Evolutionary conservation across 169 alveolate species (phyloP), one percentile per base, ranked within the genome.

Genomic region (Fabrea salina): DNA sequence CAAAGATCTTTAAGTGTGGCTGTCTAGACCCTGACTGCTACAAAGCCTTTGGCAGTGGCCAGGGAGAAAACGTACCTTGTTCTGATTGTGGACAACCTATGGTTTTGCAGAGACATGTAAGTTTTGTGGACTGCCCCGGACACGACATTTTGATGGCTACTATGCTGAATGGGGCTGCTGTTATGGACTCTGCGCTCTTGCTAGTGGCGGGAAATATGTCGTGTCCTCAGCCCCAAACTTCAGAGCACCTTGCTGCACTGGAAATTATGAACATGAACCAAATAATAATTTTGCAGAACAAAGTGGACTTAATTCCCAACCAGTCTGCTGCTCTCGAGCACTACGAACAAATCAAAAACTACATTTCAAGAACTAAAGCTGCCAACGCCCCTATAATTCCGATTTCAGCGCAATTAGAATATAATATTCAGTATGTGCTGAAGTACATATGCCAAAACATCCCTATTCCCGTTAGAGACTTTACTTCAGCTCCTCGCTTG

Each of bases 101-200:
- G 87, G 84, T 61, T 57, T 80, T 95, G 39, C 72, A 91, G 57
- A 93, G 98, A 67, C 99, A 98, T 86, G 98, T 98, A 27, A 97
- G 99, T 25, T 98, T 98, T 84, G 99, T 98, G 5, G 99, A 98
- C 88, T 98, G 99, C 86, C 99, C 99, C 35, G 99, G 99, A 11
- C 99, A 98, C 93, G 99, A 98, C 88, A 98, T 99, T 91, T 95
- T 98, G 79, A 98, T 98, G 99, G 99, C 99, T 16, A 98, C 99
- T 32, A 98, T 98, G 99, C 92, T 98, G 40, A 98, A 98, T 85
- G 99, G 99, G 32, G 99, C 99, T 0, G 99, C 99, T 7, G 99
- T 98, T 33, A 98, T 98, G 99, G 99, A 98, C 86, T 99, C 99
- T 37, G 99, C 99, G 5, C 85, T 98, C 27, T 84, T 98, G 58